phyloP scores from a whole-genome alignment of 192 early-diverging fungal species.

The Backusella australiensis region DNA sequence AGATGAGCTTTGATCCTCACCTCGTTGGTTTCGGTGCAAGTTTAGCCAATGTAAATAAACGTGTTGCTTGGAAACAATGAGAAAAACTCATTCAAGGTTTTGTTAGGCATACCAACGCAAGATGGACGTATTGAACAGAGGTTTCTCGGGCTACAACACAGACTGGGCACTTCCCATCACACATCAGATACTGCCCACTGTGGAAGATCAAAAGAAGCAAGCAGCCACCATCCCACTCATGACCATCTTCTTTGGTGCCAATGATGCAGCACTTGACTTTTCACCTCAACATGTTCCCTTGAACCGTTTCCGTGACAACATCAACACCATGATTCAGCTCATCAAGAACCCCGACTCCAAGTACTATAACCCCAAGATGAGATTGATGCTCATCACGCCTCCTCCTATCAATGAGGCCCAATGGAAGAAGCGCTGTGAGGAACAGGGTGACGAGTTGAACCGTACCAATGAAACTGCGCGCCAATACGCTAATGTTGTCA shows the following conservation, averaged over 20 bases:
- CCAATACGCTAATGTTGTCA: slow-evolving; percentile 49
- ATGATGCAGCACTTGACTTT: slow-evolving; percentile 62
- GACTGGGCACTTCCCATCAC: slow-evolving; percentile 55
- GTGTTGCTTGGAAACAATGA: not conserved
- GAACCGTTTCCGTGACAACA: slow-evolving; percentile 54
- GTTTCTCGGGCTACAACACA: slow-evolving; percentile 80
- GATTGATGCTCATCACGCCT: slow-evolving; percentile 69
- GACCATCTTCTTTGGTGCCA: slow-evolving; percentile 81
- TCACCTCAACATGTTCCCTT: slow-evolving; percentile 62
- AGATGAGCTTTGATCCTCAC: slow-evolving; percentile 29
- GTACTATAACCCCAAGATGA: slow-evolving; percentile 56
- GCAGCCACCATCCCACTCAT: slow-evolving; percentile 49
- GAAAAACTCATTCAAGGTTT: slow-evolving; percentile 26
- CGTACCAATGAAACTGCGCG: slow-evolving; percentile 42
- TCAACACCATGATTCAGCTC: slow-evolving; percentile 56
- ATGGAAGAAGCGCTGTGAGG: slow-evolving; percentile 35
- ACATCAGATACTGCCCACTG: slow-evolving; percentile 48
- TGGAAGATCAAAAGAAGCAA: slow-evolving; percentile 11
- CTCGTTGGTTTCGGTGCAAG: slow-evolving; percentile 21
- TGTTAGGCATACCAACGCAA: slow-evolving; percentile 59
- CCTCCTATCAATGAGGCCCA: slow-evolving; percentile 60
- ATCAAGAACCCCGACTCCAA: slow-evolving; percentile 50
- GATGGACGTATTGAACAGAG: slow-evolving; percentile 77
- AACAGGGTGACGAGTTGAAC: slow-evolving; percentile 30
- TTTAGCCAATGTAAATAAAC: slow-evolving; percentile 24